Base-by-base conservation (phyloP, 768 basidiomycete genomes). In the Paxillus involutus region DNA sequence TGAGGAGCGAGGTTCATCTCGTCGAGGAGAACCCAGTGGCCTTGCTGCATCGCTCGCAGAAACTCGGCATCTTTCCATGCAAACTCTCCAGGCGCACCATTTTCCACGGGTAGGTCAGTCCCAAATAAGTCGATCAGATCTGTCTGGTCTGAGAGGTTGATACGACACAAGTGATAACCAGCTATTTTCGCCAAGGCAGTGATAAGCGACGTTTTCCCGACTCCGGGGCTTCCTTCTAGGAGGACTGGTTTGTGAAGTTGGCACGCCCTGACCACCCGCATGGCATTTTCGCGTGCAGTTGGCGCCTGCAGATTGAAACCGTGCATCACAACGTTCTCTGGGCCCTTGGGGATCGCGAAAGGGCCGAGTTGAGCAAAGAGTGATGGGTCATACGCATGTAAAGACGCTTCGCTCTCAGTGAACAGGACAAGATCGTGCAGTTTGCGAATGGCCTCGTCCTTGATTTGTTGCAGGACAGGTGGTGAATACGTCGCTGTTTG, bases 1-100 rank as follows among this genome's bases (percentile, higher is more conserved):
- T 99, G 96, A 30, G 96, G 92, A 0, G 96, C 96, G 37, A 99
- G 80, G 66, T 99, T 99, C 97, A 99, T 98, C 69, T 99, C 97
- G 66, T 99, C 97, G 10, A 99, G 80, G 6, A 99, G 82, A 6
- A 98, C 96, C 97, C 97, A 99, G 55, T 92, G 86, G 1, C 97
- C 97, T n/a, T 89, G 81, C 66, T 97, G 94, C 72, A 99, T 73
- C 1, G 97, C 95, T 53, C 82, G 84, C 40, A 99, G 77, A 68
- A 99, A 99, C 53, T 96, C 94, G 0, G 96, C 97, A 59, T 98
- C 94, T 70, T 88, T 92, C 97, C 97, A 99, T 2, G 87, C 87
- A 66, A 99, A 99, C 66, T 97, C 91, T 41, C 95, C 96, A 3
- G 92, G 83, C 14, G 77, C 75, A 43, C 94, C 94, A 35, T 93